phyloP scores from a whole-genome alignment of 129 eudicot species.

The Flaveria sonorensis region DNA sequence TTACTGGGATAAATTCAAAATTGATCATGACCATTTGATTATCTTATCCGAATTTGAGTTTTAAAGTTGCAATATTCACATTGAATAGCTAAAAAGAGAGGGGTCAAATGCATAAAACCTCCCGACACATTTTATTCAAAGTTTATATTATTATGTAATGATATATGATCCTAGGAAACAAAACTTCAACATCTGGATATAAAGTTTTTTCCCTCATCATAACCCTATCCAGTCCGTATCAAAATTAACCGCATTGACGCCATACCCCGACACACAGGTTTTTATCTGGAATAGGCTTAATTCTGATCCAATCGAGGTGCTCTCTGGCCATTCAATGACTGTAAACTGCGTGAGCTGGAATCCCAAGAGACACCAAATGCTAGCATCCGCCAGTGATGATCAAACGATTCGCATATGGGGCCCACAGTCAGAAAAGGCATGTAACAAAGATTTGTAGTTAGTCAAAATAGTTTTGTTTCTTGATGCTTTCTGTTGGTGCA shows the following conservation, averaged over 20 bases:
- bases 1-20: background rate
- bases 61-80: background rate
- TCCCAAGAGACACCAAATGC: constrained; percentile 65
- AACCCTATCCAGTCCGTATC: background rate
- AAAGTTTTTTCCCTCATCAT: background rate
- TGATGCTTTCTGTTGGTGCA: constrained; percentile 29
- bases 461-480: constrained; percentile 21
- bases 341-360: constrained; percentile 99
- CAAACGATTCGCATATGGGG: constrained; percentile 97
- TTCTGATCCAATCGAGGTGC: constrained; percentile 63
- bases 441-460: constrained; percentile 11
- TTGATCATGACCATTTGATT: background rate
- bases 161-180: background rate
- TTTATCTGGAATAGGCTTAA: constrained; percentile 76
- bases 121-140: background rate
- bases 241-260: background rate
- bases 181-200: background rate
- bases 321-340: constrained; percentile 76
- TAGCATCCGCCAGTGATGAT: constrained; percentile 98
- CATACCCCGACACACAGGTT: constrained; percentile 50
- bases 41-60: background rate
- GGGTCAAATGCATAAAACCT: constrained; percentile 3
- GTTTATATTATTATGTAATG: background rate
- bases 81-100: background rate
- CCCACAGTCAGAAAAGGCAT: constrained; percentile 45